Percentiles rank a stretch among this genome's conserved stretches.
These are phyloP conservation scores for Fusarium devonianum DNA, from an alignment of 2,329 filamentous ascomycete species.

Conservation along the genomic window DNA sequence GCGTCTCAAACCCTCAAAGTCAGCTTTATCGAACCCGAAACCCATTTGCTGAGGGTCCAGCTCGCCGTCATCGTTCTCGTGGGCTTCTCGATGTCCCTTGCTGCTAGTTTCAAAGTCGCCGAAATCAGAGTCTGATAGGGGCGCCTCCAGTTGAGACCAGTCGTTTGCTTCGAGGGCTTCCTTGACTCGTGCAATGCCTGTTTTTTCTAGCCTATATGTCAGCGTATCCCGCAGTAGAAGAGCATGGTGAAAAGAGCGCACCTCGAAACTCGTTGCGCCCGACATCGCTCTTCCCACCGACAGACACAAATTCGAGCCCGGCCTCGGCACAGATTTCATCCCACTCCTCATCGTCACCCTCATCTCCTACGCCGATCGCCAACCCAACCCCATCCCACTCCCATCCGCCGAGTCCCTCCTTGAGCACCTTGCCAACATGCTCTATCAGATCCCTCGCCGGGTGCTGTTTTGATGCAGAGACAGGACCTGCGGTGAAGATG, in stretches of 20 bases:
- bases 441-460: constrained; percentile 54
- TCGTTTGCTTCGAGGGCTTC: constrained; percentile 73
- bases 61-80: constrained; percentile 43
- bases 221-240: constrained; percentile 14
- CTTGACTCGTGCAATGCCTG: constrained; percentile 63
- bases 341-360: constrained; percentile 62
- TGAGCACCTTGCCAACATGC: constrained; percentile 62
- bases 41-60: constrained; percentile 57
- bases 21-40: constrained; percentile 60
- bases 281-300: constrained; percentile 48
- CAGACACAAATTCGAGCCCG: constrained; percentile 70
- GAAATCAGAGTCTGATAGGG: constrained; percentile 41
- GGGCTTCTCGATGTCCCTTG: constrained; percentile 41
- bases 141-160: constrained; percentile 56
- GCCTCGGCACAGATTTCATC: constrained; percentile 65
- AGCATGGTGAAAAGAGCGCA: constrained; percentile 42
- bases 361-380: constrained; percentile 63
- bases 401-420: constrained; percentile 65
- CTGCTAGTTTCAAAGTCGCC: constrained; percentile 46
- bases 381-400: constrained; percentile 70
- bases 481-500: constrained; percentile 45
- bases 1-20: constrained; percentile 60
- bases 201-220: constrained; percentile 56
- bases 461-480: constrained; percentile 15
- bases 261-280: constrained; percentile 66